These are phyloP conservation scores for Saccharomycopsis oosterbeekiorum DNA, from an alignment of 805 yeast species.

Conservation along the genomic window DNA sequence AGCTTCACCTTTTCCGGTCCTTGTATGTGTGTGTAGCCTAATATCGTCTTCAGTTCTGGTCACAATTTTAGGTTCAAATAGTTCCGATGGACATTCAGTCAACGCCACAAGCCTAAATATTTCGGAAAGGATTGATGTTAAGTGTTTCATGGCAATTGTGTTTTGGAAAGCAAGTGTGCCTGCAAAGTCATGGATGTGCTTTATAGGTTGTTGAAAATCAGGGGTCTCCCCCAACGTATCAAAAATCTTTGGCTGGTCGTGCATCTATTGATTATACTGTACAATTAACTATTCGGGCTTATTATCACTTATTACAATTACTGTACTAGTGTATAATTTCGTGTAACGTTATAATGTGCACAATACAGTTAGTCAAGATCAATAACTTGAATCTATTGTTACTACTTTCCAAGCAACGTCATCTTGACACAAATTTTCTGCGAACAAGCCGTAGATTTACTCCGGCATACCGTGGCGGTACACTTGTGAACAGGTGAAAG, in stretches of 20 bases:
- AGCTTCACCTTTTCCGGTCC: not conserved
- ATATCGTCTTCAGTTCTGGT: constrained; percentile 19
- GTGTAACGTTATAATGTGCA: too few species aligned
- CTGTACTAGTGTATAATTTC: too few species aligned
- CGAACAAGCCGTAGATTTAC: not conserved
- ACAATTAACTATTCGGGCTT: too few species aligned
- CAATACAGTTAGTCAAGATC: too few species aligned
- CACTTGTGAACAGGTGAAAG: too few species aligned
- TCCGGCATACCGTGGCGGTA: not conserved
- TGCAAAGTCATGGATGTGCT: constrained; percentile 34
- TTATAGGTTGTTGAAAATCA: constrained; percentile 29
- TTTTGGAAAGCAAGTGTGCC: constrained; percentile 35
- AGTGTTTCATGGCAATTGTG: constrained; percentile 34
- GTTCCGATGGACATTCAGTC: constrained; percentile 26
- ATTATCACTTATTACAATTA: too few species aligned
- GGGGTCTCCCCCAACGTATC: constrained; percentile 16
- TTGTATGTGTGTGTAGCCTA: not conserved
- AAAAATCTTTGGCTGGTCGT: constrained; percentile 15
- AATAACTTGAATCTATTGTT: too few species aligned
- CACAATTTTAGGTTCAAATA: constrained; percentile 20
- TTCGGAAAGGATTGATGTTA: constrained; percentile 29
- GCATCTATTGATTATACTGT: constrained; percentile 7
- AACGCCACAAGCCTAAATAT: constrained; percentile 32
- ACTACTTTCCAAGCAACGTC: too few species aligned
- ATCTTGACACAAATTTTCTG: too few species aligned